phyloP scores from a whole-genome alignment of 768 basidiomycete genomes.

The Tubosaeta brunneosetosa region DNA sequence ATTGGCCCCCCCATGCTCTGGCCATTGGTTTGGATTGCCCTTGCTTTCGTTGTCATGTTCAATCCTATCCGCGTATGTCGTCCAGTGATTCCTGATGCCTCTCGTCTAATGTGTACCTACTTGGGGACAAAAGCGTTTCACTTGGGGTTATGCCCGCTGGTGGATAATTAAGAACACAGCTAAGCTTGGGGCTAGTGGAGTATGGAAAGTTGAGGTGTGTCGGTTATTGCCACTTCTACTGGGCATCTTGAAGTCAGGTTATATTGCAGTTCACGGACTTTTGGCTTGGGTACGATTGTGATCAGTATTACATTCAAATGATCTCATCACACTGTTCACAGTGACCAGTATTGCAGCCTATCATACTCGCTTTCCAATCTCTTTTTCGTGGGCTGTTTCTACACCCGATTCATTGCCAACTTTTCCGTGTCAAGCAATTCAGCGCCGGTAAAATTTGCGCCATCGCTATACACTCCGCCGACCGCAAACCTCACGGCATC shows the following conservation, averaged over 20 bases:
- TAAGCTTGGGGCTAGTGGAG: constrained; percentile 65
- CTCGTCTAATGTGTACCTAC: constrained; percentile 25
- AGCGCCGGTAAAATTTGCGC: constrained; percentile 28
- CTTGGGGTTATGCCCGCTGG: constrained; percentile 45
- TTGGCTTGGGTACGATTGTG: constrained; percentile 72
- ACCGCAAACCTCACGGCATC: not conserved
- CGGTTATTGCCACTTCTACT: not conserved
- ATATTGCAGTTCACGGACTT: constrained; percentile 70
- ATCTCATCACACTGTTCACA: constrained; percentile 28
- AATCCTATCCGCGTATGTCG: constrained; percentile 65
- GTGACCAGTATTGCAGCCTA: constrained; percentile 81
- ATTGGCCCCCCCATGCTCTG: constrained; percentile 71
- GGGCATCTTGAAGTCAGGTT: constrained; percentile 4
- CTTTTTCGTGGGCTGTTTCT: constrained; percentile 72
- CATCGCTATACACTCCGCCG: not conserved
- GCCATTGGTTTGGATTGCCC: constrained; percentile 77
- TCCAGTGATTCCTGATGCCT: not conserved
- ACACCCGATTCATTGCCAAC: constrained; percentile 31
- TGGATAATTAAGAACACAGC: constrained; percentile 72
- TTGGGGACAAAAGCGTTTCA: constrained; percentile 43
- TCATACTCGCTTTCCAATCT: constrained; percentile 69
- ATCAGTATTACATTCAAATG: not conserved
- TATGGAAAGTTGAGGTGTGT: constrained; percentile 66
- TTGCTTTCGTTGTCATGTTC: constrained; percentile 54
- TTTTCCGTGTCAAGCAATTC: constrained; percentile 39